Evolutionary conservation across 1,139 yeast genomes (phyloP).

Genomic region (Hyphopichia pseudoburtonii): DNA sequence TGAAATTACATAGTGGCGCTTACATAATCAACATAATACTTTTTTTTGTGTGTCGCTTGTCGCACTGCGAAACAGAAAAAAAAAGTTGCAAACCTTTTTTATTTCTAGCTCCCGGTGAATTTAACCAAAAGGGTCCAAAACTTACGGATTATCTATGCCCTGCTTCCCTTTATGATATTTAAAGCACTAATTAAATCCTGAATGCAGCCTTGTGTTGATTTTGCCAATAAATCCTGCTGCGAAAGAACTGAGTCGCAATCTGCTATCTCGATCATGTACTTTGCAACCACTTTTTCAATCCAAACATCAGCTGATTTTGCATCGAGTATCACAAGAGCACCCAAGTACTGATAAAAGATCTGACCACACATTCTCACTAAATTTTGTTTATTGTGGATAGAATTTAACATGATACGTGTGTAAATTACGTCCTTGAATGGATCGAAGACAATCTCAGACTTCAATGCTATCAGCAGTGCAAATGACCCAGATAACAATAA

Average conservation of each 20-base stretch:
- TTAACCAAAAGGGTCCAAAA: no score
- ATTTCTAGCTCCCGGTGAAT: no score
- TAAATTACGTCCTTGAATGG: constrained; percentile 12
- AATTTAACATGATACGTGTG: constrained; percentile 7
- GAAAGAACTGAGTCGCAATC: not conserved
- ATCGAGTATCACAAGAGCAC: constrained; percentile 14
- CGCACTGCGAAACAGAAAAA: no score
- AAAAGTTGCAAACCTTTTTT: no score
- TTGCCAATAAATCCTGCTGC: not conserved
- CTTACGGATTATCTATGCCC: no score
- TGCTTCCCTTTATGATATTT: no score
- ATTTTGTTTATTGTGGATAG: constrained; percentile 14
- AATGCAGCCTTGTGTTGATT: no score
- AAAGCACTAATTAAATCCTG: no score
- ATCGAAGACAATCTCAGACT: constrained; percentile 8
- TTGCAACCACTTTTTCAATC: constrained; percentile 14
- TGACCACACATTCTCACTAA: constrained; percentile 15
- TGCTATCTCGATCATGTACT: not conserved
- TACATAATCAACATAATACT: no score
- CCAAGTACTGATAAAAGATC: constrained; percentile 23
- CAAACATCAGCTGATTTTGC: constrained; percentile 13
- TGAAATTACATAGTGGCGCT: no score
- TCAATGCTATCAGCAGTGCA: not conserved
- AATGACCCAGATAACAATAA: not conserved
- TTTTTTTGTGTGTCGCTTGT: no score